Evolutionary conservation across 192 early-diverging fungal genomes (phyloP).

Genomic region (Backusella mclennaniae): DNA sequence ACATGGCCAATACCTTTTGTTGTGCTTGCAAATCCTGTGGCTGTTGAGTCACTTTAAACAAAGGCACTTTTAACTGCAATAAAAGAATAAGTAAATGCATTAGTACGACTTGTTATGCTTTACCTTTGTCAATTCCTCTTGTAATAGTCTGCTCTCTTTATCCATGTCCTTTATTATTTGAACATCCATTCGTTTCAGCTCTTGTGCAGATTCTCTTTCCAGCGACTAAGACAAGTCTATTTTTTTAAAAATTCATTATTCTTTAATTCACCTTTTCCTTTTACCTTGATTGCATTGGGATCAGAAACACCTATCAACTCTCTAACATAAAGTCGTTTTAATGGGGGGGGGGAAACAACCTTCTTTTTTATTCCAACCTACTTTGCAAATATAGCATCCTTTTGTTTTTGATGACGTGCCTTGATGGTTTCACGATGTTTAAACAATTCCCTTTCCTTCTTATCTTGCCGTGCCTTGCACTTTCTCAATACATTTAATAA

Average conservation of each 20-base stretch:
- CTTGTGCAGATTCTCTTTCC: not conserved
- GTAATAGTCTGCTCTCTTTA: constrained; percentile 1
- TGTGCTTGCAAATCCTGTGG: constrained; percentile 8
- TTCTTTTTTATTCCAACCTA: not conserved
- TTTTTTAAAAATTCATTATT: no score
- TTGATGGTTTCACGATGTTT: constrained; percentile 10
- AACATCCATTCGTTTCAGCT: not conserved
- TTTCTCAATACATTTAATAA: constrained; percentile 4
- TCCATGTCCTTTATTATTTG: constrained; percentile 15
- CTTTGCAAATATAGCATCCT: constrained; percentile 20
- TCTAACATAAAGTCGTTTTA: not conserved
- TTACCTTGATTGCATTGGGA: constrained; percentile 15
- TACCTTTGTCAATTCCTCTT: constrained; percentile 13
- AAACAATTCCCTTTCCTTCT: constrained; percentile 22
- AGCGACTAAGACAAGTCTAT: not conserved
- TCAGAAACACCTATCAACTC: constrained; percentile 22
- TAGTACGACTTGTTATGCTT: no score
- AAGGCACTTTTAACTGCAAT: constrained; percentile 23
- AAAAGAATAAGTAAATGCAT: not conserved
- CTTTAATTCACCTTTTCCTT: not conserved
- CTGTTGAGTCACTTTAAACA: constrained; percentile 18
- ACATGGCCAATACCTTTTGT: constrained; percentile 17
- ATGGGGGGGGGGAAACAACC: not conserved
- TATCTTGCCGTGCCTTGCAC: constrained; percentile 19
- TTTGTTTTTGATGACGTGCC: constrained; percentile 5